These are phyloP conservation scores for Termitomyces sp. DNA, from an alignment of 768 basidiomycete species.

Conservation along the genomic window DNA sequence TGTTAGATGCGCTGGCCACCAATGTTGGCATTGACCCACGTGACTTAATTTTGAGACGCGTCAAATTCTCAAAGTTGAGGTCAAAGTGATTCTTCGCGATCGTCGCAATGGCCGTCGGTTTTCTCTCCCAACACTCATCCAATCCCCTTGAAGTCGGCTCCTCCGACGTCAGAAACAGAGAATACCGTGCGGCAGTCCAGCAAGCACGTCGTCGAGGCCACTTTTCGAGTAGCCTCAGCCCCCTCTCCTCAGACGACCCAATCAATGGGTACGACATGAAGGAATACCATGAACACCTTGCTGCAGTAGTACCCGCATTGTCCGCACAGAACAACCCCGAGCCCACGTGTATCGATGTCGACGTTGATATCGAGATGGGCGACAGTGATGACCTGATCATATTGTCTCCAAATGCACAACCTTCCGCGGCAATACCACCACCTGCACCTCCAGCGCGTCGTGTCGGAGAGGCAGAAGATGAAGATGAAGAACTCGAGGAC, in stretches of 20 bases:
- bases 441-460: neutral
- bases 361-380: constrained; percentile 44
- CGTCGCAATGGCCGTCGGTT: constrained; percentile 27
- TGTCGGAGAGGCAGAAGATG: neutral
- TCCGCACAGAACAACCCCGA: constrained; percentile 10
- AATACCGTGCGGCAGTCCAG: constrained; percentile 32
- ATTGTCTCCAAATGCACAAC: neutral
- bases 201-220: constrained; percentile 16
- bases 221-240: constrained; percentile 15
- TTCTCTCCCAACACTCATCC: constrained; percentile 66
- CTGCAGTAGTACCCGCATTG: constrained; percentile 31
- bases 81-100: neutral
- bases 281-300: constrained; percentile 47
- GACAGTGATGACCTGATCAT: constrained; percentile 35
- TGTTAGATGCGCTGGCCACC: too few relatives aligned
- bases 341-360: constrained; percentile 34
- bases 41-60: constrained; percentile 11
- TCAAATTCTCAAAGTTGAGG: constrained; percentile 1
- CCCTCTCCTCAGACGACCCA: constrained; percentile 48
- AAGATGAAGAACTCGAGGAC: constrained; percentile 13
- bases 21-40: too few relatives aligned
- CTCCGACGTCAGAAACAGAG: constrained; percentile 47
- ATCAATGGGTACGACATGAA: constrained; percentile 32
- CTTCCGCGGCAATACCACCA: neutral
- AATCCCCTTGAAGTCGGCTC: constrained; percentile 68